These are phyloP conservation scores for Penicillium angulare DNA, from an alignment of 495 filamentous ascomycete species.

Conservation along the genomic window DNA sequence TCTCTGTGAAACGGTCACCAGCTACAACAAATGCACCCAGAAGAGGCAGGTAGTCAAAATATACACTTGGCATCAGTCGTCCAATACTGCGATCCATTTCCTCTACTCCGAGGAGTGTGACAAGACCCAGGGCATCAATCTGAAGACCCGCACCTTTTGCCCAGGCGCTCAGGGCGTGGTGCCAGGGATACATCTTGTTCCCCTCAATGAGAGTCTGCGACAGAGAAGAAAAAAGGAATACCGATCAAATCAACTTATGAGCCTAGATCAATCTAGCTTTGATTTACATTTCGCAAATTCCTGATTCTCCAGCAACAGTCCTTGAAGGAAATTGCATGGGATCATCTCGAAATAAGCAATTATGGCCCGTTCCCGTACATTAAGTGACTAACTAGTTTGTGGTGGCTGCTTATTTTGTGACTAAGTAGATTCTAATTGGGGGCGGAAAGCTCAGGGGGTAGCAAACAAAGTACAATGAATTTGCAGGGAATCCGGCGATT, in stretches of 20 bases:
- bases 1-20: constrained; percentile 7
- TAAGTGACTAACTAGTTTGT: not conserved
- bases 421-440: not conserved
- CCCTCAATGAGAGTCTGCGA: not conserved
- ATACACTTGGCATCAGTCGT: constrained; percentile 7
- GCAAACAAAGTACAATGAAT: too few species aligned
- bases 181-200: constrained; percentile 11
- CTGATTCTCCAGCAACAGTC: too few species aligned
- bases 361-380: too few species aligned
- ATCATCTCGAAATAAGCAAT: too few species aligned
- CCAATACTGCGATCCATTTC: constrained; percentile 14
- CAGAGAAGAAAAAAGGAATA: too few species aligned
- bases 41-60: constrained; percentile 12
- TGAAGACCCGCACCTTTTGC: constrained; percentile 3
- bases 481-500: too few species aligned
- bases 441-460: too few species aligned
- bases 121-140: constrained; percentile 18
- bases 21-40: constrained; percentile 12
- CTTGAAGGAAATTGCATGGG: too few species aligned
- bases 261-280: not conserved
- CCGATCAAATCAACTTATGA: too few species aligned
- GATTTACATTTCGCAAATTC: too few species aligned
- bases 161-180: constrained; percentile 5
- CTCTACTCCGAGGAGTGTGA: constrained; percentile 13
- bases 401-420: not conserved